Percentiles rank a stretch among this genome's conserved stretches.
phyloP scores from a whole-genome alignment of 202 grass and related monocot species.

The Eragrostis tef region DNA sequence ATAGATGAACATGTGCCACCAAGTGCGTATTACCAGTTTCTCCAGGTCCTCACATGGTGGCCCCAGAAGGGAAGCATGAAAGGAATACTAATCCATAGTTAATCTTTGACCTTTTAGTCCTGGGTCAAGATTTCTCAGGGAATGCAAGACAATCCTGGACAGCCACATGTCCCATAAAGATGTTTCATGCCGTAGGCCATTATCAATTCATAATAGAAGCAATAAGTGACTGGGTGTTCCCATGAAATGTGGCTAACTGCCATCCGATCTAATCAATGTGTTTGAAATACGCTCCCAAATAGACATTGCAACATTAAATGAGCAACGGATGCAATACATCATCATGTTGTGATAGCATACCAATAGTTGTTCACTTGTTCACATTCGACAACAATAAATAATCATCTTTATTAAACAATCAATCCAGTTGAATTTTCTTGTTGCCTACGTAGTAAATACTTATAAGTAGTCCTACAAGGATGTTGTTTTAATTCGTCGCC shows the following conservation, averaged over 20 bases:
- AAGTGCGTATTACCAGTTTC: not conserved
- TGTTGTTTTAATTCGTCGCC: not conserved
- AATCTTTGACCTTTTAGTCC: not conserved
- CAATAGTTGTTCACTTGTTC: not conserved
- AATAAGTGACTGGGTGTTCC: not conserved
- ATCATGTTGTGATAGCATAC: not conserved
- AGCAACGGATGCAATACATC: not conserved
- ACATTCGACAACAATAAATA: not conserved
- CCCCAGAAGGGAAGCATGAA: not conserved
- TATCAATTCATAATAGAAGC: not conserved
- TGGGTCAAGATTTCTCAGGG: not conserved
- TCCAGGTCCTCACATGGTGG: not conserved
- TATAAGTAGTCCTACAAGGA: not conserved
- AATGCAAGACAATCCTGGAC: not conserved
- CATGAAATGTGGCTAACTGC: not conserved
- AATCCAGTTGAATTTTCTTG: too few species aligned
- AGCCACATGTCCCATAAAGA: not conserved
- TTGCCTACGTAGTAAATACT: too few species aligned
- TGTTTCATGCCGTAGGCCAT: not conserved
- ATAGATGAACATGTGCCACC: not conserved
- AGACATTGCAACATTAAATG: not conserved
- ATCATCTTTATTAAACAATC: not conserved
- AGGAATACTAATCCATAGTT: not conserved
- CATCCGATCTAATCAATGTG: not conserved
- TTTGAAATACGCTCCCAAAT: not conserved